These are phyloP conservation scores for Fusarium penzigii DNA, from an alignment of 2,329 filamentous ascomycete species.

Conservation along the genomic window DNA sequence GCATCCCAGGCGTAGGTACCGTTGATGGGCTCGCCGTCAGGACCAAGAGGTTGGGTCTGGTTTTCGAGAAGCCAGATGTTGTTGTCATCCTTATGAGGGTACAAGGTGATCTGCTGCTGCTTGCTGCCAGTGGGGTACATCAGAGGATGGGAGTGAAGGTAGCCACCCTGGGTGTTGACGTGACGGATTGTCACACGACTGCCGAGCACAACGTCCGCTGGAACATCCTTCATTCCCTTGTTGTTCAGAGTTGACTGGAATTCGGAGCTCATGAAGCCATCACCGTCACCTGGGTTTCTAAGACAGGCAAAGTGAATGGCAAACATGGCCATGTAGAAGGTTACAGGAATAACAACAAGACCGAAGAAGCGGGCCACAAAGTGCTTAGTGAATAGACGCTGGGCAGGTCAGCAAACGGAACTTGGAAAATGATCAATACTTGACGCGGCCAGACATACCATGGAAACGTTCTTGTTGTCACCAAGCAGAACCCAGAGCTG, in stretches of 20 bases:
- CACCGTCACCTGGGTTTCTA: conserved; percentile 91
- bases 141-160: conserved; percentile 92
- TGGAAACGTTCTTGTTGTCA: conserved; percentile 81
- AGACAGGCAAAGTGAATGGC: conserved; percentile 94
- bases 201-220: conserved; percentile 87
- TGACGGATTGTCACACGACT: conserved; percentile 86
- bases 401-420: conserved; percentile 16
- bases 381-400: conserved; percentile 89
- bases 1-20: conserved; percentile 85
- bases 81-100: conserved; percentile 99
- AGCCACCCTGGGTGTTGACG: conserved; percentile 96
- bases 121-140: conserved; percentile 99
- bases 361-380: conserved; percentile 89
- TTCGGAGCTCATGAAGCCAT: conserved; percentile 99
- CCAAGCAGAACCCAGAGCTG: conserved; percentile 96
- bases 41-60: conserved; percentile 83
- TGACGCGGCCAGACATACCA: conserved; percentile 48
- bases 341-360: conserved; percentile 82
- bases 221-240: conserved; percentile 94
- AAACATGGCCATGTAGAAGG: conserved; percentile 97
- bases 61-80: conserved; percentile 95
- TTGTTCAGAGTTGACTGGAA: conserved; percentile 97
- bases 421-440: too few relatives aligned
- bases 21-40: conserved; percentile 74
- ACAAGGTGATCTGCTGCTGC: conserved; percentile 97